Base-by-base conservation (phyloP, 2,329 filamentous ascomycete species). In the Sarocladium oryzae region DNA sequence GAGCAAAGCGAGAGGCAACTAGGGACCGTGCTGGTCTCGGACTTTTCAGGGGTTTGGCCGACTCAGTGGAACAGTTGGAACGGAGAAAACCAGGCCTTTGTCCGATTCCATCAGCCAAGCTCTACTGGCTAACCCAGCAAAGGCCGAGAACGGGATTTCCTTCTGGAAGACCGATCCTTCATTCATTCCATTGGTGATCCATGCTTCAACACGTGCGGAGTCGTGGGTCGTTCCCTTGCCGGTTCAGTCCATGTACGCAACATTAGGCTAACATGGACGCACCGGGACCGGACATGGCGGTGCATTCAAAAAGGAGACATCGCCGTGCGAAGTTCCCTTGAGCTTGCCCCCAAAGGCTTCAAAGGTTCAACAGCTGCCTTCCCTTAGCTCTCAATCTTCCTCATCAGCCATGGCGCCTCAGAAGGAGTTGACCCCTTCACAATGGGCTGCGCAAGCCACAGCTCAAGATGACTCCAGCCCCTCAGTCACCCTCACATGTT, bases 401-500 rank as follows among this genome's bases (percentile, higher is more conserved):
- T 18, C 3, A 28, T 7, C 26, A 57, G 58, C 16, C 30, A 54
- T 54, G 53, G 51, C 53, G 58, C 63, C 63, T 54, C 65, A 67
- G 37, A 55, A 56, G 28, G 64, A 66, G 54, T 59, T 54, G 8
- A 56, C 66, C 10, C 61, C 61, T 3, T 50, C 58, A 0, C 48
- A 54, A 0, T 68, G 66, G 66, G 52, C 54, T 6, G 15, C 56
- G 1, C 49, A 53, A 56, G 63, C 4, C 58, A 63, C 52, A 54
- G 64, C 50, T 71, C 26, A 48, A 20, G 69, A 50, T 1, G 40
- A 53, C 3, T 50, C 52, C 15, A 51, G 51, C 13, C 55, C 58
- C 2, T 51, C 55, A 11, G 20, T 65, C 2, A 54, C 56, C 6
- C 57, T 66, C 8, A 49, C 55, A 3, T 60, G 54, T 43, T 50